phyloP scores from a whole-genome alignment of 345 rosid genomes.

The Eucalyptus leucophloia region DNA sequence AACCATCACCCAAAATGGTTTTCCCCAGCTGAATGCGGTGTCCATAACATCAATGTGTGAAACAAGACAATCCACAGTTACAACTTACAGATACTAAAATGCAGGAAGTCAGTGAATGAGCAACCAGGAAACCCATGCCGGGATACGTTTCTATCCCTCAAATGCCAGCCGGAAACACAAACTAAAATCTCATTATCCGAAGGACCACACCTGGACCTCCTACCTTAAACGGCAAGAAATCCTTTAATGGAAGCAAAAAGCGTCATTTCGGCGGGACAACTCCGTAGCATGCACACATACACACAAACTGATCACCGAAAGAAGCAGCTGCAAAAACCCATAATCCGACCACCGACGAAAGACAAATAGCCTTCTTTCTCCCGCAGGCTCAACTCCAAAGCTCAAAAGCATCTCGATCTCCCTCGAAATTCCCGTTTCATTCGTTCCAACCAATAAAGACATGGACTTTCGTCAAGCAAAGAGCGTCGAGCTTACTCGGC shows the following conservation, averaged over 20 bases:
- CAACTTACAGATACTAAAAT: background rate
- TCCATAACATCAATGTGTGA: background rate
- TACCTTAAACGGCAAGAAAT: background rate
- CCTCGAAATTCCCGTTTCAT: background rate
- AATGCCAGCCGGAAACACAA: background rate
- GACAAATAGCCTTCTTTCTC: background rate
- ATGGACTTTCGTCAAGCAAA: too few relatives aligned
- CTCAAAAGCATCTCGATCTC: background rate
- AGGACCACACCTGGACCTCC: background rate
- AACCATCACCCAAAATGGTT: background rate
- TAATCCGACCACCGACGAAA: background rate
- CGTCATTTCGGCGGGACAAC: background rate
- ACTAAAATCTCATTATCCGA: background rate
- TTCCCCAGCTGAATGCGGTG: background rate
- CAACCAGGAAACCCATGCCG: background rate
- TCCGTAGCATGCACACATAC: background rate
- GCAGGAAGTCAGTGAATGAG: background rate
- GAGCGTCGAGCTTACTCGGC: conserved; percentile 27
- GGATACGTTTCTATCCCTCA: background rate
- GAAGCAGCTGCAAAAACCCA: background rate
- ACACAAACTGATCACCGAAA: background rate
- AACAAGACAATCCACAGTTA: background rate
- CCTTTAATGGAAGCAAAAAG: background rate
- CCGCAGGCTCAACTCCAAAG: background rate
- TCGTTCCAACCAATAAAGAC: background rate